Base-by-base conservation (phyloP, 805 yeast species). In the Saccharomycopsis fibuligera region DNA sequence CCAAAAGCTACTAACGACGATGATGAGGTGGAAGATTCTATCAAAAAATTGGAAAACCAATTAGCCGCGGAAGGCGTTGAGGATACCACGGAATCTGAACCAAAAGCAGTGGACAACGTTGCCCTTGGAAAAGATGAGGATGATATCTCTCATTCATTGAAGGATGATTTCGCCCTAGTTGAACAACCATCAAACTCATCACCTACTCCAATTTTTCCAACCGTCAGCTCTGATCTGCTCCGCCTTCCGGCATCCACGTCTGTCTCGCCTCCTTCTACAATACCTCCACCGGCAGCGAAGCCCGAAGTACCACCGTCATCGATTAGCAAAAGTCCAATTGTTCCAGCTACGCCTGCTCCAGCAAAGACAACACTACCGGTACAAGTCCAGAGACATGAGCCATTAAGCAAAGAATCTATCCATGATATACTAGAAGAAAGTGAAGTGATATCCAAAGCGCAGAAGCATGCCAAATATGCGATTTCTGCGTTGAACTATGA, bases 401-500 rank as follows among this genome's bases (percentile, higher is more conserved):
- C 41, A 24, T 16, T 33, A 29, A 41, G 29, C 17, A 40, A 65
- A 50, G 70, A 66, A 9, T 71, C 75, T 40, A 67, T 83, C 14
- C 58, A 64, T n/a, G 59, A 67, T 16, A 75, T 83, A 48, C 62
- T 84, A 58, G 73, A 75, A 49, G 68, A 70, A 14, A 75, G 81
- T 21, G 85, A 77, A 47, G 67, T 72, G 41, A 78, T 83, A 19
- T 60, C 77, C 8, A 69, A 73, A 56, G 78, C 82, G 1, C 91
- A 84, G 58, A 83, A 79, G 56, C 75, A 73, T 51, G 85, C 90
- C 29, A 83, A 78, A 60, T 85, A 80, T 61, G 91, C 89, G 1
- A 78, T 83, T 5, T 81, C 88, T 49, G 93, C 95, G 0, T 68
- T 85, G 60, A 83, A 83, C 59, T 85, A 83, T 60, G 91, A 85